phyloP scores from a whole-genome alignment of 176 grass and related monocot genomes.

The Triticum timopheevii region DNA sequence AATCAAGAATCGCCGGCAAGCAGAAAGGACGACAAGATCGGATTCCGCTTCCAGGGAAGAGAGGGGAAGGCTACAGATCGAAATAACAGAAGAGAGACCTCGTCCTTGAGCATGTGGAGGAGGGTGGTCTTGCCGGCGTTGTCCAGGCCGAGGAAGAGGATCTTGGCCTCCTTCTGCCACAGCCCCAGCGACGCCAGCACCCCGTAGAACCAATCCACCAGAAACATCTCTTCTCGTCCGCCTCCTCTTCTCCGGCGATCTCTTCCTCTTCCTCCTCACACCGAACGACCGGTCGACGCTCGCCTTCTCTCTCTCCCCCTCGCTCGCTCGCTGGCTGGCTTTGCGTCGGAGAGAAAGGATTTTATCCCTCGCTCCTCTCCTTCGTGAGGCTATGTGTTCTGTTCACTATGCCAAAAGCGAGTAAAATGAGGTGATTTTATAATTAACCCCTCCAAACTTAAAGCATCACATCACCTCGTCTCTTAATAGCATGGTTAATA shows the following conservation, averaged over 20 bases:
- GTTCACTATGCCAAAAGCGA: not conserved
- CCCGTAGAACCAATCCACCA: conserved; percentile 63
- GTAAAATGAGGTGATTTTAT: not conserved
- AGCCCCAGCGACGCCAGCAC: conserved; percentile 61
- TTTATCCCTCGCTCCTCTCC: not conserved
- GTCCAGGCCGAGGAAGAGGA: conserved; percentile 65
- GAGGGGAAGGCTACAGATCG: not conserved
- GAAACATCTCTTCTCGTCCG: conserved; percentile 33
- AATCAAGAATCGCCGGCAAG: conserved; percentile 16
- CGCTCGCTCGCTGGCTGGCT: not conserved
- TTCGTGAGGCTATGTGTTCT: not conserved
- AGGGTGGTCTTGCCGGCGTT: conserved; percentile 68
- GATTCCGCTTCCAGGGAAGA: not conserved
- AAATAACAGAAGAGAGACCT: not conserved
- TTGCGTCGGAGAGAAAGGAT: not conserved
- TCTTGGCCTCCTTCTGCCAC: conserved; percentile 68
- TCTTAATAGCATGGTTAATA: too few relatives aligned
- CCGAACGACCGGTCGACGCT: not conserved
- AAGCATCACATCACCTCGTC: not conserved
- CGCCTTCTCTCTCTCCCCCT: not conserved
- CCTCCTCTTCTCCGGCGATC: conserved; percentile 18
- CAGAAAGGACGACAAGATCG: not conserved
- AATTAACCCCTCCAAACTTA: not conserved
- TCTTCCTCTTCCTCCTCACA: conserved; percentile 1
- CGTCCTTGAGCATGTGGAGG: conserved; percentile 61